A percentile compares a stretch with the other conserved stretches of the same genome.
Evolutionary conservation across 2,329 filamentous ascomycete species (phyloP).

Genomic region (Didymellaceae sp.): DNA sequence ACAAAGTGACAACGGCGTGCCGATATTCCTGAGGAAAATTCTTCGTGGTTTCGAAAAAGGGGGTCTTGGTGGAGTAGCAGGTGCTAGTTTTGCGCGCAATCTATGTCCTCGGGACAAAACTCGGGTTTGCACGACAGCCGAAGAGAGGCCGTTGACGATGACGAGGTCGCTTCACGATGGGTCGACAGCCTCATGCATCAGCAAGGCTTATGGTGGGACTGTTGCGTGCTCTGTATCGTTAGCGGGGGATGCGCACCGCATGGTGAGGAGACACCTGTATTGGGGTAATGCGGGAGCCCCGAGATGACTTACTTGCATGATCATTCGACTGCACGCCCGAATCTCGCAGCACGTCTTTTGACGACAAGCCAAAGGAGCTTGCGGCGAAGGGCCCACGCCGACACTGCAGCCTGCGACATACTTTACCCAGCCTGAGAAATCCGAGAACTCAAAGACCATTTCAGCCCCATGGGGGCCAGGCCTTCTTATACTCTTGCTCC

Average conservation of each 20-base stretch:
- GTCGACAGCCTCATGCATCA: conserved; percentile 1
- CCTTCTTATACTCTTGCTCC: conserved; percentile 17
- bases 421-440: background rate
- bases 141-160: conserved; percentile 15
- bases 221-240: conserved; percentile 9
- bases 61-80: conserved; percentile 26
- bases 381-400: conserved; percentile 17
- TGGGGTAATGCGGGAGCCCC: conserved; percentile 4
- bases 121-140: conserved; percentile 15
- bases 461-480: conserved; percentile 15
- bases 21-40: conserved; percentile 23
- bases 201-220: conserved; percentile 7
- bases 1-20: conserved; percentile 10
- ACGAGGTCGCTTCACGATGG: conserved; percentile 10
- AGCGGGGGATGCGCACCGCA: conserved; percentile 10
- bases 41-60: conserved; percentile 30
- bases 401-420: conserved; percentile 15
- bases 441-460: background rate
- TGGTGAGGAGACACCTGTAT: conserved; percentile 7
- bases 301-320: conserved; percentile 7
- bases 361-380: conserved; percentile 16
- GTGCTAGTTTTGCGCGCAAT: conserved; percentile 18
- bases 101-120: conserved; percentile 20
- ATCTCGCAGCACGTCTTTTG: conserved; percentile 13
- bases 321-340: conserved; percentile 17